Base-by-base conservation (phyloP, 2,329 filamentous ascomycete species). In the Diaporthe batatas region DNA sequence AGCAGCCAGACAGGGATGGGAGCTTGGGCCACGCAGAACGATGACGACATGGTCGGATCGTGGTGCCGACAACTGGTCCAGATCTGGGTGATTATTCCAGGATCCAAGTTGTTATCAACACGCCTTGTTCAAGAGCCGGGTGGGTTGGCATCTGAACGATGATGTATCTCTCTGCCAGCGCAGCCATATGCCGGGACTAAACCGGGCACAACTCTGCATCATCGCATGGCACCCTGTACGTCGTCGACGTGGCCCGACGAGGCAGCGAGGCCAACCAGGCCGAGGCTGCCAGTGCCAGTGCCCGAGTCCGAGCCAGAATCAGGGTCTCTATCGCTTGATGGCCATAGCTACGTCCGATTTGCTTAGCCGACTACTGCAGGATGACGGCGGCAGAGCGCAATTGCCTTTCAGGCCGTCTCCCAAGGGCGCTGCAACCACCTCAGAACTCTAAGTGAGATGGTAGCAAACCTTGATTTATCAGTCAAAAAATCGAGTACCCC, bases 31-130 rank as follows among this genome's bases (percentile, higher is more conserved):
- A 51, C 10, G 54, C 32, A 62, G 44, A 1, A 29, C 16, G 55
- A 70, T 70, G 68, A 70, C 68, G 68, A 70, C 55, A 70, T 70
- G 25, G 44, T 53, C 62, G 68, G 54, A 23, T 51, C 32, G 67
- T 69, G 67, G 67, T 42, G 36, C 44, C 7, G 21, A 8, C 16
- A 12, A 12, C 29, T 44, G 44, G 6, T 36, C 36, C 16, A 39
- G 68, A 70, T 57, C 34, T 51, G 25, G 16, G 42, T 39, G 49
- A 32, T 23, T 18, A 25, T 36, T 62, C 23, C 65, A 47, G 42
- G 36, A 39, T 39, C 36, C 39, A 42, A 39, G 11, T 57, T 47
- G 39, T 69, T 67, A 25, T 64, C 39, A 64, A 39, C 16, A 47
- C 18, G 25, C 18, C 58, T 47, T 34, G n/a, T 25, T 64, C 39